These are phyloP conservation scores for Quercus gilva DNA, from an alignment of 306 rosid genomes.

Conservation along the genomic window DNA sequence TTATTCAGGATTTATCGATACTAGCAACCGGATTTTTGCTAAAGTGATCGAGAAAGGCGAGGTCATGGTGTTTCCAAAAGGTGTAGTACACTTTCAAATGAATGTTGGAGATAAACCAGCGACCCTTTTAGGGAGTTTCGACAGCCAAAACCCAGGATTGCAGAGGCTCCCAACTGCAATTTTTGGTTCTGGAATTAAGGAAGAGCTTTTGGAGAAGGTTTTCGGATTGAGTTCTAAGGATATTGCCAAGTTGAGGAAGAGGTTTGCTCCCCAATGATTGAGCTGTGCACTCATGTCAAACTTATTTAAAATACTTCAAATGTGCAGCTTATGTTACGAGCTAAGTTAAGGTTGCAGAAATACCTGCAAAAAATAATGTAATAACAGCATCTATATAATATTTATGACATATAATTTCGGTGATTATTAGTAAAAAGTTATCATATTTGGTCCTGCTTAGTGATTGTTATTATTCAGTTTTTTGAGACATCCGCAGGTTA, in stretches of 20 bases:
- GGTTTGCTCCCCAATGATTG: constrained; percentile 39
- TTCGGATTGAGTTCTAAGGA: constrained; percentile 71
- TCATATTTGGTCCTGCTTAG: neutral
- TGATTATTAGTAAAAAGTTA: neutral
- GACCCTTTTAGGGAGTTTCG: constrained; percentile 72
- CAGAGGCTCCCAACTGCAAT: constrained; percentile 61
- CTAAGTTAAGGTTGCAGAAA: neutral
- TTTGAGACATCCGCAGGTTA: neutral
- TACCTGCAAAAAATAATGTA: neutral
- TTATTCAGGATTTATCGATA: constrained; percentile 80
- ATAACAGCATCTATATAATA: neutral
- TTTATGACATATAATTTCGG: neutral
- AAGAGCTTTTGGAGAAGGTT: constrained; percentile 77
- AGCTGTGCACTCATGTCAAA: neutral
- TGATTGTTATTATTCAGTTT: neutral
- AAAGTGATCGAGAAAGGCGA: constrained; percentile 85
- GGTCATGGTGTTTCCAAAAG: constrained; percentile 90
- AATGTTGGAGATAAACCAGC: constrained; percentile 84
- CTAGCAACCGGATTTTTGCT: constrained; percentile 65
- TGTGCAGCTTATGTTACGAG: neutral
- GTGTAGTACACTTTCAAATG: constrained; percentile 85
- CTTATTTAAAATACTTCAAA: neutral
- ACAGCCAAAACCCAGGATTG: constrained; percentile 92
- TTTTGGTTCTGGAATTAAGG: constrained; percentile 79
- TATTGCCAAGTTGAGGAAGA: constrained; percentile 59